A percentile compares a stretch with the other conserved stretches of the same genome.
Evolutionary conservation across 306 rosid genomes (phyloP).

Genomic region (Psophocarpus tetragonolobus): DNA sequence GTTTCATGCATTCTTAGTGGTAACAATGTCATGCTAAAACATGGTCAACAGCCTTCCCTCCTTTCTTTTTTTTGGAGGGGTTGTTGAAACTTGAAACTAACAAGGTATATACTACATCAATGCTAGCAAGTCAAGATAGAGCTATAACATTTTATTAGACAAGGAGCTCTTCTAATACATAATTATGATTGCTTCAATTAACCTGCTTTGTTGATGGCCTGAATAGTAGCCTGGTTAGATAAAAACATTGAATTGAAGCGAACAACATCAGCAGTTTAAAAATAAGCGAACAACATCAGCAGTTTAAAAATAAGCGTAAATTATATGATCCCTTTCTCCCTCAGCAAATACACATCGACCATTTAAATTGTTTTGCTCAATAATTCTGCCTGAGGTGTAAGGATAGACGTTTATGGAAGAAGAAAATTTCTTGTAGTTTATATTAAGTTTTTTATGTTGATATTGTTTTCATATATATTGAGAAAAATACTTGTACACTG

Average conservation of each 20-base stretch:
- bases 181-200: background rate
- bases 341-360: too few relatives aligned
- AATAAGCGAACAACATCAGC: too few relatives aligned
- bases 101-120: background rate
- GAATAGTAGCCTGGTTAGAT: background rate
- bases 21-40: background rate
- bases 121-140: background rate
- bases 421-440: too few relatives aligned
- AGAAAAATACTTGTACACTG: too few relatives aligned
- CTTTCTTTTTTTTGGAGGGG: background rate
- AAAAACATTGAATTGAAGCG: background rate
- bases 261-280: too few relatives aligned
- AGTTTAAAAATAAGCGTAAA: too few relatives aligned
- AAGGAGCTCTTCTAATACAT: background rate
- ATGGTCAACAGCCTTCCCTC: background rate
- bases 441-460: too few relatives aligned
- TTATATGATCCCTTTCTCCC: too few relatives aligned
- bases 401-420: too few relatives aligned
- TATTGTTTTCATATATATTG: too few relatives aligned
- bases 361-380: too few relatives aligned
- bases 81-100: background rate
- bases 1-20: background rate
- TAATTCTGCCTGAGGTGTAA: too few relatives aligned
- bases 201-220: background rate
- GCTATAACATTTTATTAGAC: background rate